Conservation (phyloP, 495 filamentous ascomycete species). For the Lasiosphaeria hispida region DNA sequence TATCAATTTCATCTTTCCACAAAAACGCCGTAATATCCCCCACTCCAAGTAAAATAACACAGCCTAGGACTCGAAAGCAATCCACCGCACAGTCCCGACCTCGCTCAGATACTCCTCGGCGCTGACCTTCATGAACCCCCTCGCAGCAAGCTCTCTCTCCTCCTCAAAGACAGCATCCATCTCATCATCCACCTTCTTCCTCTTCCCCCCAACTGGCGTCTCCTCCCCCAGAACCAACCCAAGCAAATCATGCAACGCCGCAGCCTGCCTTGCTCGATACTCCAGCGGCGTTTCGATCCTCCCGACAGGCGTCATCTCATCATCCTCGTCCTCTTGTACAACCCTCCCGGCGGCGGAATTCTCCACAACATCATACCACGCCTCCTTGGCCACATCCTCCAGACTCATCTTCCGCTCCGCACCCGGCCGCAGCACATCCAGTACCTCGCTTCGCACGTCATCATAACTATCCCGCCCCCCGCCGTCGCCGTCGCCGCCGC, state of each 20-base stretch:
- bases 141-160: slow-evolving; percentile 9
- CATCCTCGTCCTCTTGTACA: neutral
- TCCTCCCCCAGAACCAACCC: slow-evolving; percentile 5
- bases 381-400: too few species aligned
- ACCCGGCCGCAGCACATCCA: too few species aligned
- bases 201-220: neutral
- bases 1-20: too few species aligned
- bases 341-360: too few species aligned
- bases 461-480: neutral
- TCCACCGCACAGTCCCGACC: neutral
- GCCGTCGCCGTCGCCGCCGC: neutral
- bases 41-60: too few species aligned
- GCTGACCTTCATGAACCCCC: slow-evolving; percentile 7
- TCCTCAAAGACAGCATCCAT: neutral
- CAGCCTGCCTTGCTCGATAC: slow-evolving; percentile 4
- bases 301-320: neutral
- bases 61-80: too few species aligned
- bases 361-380: too few species aligned
- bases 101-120: slow-evolving; percentile 10
- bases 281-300: slow-evolving; percentile 7
- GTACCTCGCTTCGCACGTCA: neutral
- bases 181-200: neutral
- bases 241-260: slow-evolving; percentile 9
- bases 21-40: too few species aligned
- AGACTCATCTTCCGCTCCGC: too few species aligned